Percentiles rank a stretch among this genome's conserved stretches.
Conservation (phyloP, 1,139 yeast species). For the Kodamaea sp. region DNA sequence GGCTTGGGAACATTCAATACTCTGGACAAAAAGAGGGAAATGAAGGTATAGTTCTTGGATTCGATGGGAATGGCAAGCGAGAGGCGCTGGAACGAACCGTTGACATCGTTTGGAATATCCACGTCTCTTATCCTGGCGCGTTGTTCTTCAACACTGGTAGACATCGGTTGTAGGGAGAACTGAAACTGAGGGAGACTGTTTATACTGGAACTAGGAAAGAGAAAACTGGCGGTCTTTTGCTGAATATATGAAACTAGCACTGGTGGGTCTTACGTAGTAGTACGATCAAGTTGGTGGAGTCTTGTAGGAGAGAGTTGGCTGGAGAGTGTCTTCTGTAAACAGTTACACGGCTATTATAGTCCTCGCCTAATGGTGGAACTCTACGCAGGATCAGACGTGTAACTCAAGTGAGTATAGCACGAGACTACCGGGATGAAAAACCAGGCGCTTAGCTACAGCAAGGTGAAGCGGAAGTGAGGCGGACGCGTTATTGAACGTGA, state of each 20-base stretch:
- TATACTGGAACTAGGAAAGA: too few relatives aligned
- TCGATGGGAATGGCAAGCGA: slow-evolving; percentile 31
- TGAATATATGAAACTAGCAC: too few relatives aligned
- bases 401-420: too few relatives aligned
- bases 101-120: slow-evolving; percentile 1
- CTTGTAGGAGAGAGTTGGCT: not conserved
- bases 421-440: too few relatives aligned
- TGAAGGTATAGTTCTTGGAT: slow-evolving; percentile 26
- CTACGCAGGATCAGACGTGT: too few relatives aligned
- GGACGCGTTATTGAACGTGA: too few relatives aligned
- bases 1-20: slow-evolving; percentile 23
- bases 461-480: too few relatives aligned
- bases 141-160: slow-evolving; percentile 2
- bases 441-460: too few relatives aligned
- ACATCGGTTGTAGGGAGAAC: too few relatives aligned
- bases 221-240: too few relatives aligned
- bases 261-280: too few relatives aligned
- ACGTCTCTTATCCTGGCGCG: not conserved
- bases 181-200: too few relatives aligned
- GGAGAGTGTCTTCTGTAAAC: slow-evolving; percentile 2
- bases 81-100: slow-evolving; percentile 24
- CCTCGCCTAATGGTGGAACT: not conserved
- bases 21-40: slow-evolving; percentile 24
- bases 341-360: slow-evolving; percentile 5
- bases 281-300: not conserved